Evolutionary conservation across 2,329 filamentous ascomycete species (phyloP).

Genomic region (Akanthomyces muscarius): DNA sequence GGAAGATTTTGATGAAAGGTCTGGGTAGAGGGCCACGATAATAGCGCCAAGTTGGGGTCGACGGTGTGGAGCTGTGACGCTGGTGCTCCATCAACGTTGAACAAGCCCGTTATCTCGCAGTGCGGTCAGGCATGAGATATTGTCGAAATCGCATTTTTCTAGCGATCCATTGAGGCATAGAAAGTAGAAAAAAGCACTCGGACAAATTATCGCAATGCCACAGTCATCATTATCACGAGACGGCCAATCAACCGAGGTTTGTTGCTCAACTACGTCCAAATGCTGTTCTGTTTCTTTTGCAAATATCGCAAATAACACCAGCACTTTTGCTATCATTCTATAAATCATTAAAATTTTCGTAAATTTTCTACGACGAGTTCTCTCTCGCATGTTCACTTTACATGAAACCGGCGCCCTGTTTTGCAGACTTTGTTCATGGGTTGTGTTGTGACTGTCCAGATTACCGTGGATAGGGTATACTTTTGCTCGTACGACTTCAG

Average conservation of each 20-base stretch:
- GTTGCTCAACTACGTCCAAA: neutral
- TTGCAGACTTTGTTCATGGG: neutral
- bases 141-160: too few relatives aligned
- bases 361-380: neutral
- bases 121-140: neutral
- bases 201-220: neutral
- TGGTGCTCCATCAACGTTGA: neutral
- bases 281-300: neutral
- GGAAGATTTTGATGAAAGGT: neutral
- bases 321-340: conserved; percentile 1
- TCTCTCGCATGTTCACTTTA: neutral
- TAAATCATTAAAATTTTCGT: neutral
- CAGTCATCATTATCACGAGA: neutral
- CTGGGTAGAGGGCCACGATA: neutral
- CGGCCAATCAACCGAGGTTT: neutral
- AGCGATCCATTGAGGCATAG: neutral
- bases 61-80: neutral
- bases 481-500: neutral
- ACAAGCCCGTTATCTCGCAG: neutral
- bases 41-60: conserved; percentile 5
- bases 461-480: neutral
- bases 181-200: neutral
- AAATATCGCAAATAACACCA: neutral
- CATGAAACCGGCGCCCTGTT: neutral
- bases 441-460: neutral